Percentiles rank a stretch among this genome's conserved stretches.
These are phyloP conservation scores for Lachancea kluyveri DNA, from an alignment of 805 yeast genomes.

Conservation along the genomic window DNA sequence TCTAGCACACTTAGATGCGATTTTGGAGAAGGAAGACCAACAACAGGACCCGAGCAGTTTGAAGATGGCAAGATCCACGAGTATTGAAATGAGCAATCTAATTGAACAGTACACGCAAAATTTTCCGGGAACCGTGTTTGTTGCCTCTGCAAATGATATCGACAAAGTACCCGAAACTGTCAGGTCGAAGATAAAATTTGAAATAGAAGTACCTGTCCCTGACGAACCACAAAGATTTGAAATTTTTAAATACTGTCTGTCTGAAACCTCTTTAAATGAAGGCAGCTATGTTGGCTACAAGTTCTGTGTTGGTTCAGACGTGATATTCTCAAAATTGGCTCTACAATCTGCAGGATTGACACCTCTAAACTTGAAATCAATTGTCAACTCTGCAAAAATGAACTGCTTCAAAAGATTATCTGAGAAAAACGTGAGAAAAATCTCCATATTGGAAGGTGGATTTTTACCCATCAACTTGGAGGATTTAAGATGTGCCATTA, in stretches of 20 bases:
- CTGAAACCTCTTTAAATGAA: conserved; percentile 11
- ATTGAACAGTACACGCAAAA: conserved; percentile 47
- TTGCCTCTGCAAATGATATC: conserved; percentile 63
- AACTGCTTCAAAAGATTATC: conserved; percentile 48
- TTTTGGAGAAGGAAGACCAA: conserved; percentile 62
- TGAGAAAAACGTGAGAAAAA: conserved; percentile 28
- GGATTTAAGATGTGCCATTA: conserved; percentile 59
- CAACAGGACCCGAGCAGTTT: conserved; percentile 39
- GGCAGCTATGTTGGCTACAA: neutral
- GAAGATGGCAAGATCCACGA: conserved; percentile 27
- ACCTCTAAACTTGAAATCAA: conserved; percentile 72
- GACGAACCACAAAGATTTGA: conserved; percentile 62
- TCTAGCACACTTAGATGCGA: conserved; percentile 66
- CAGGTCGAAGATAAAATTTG: conserved; percentile 69
- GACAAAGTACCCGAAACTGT: conserved; percentile 63
- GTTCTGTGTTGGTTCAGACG: conserved; percentile 15
- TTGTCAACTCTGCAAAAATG: conserved; percentile 58
- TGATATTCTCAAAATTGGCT: conserved; percentile 54
- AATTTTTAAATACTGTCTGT: conserved; percentile 51
- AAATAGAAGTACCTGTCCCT: conserved; percentile 71
- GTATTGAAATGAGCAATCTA: conserved; percentile 49
- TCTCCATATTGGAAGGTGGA: conserved; percentile 15
- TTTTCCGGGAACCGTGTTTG: conserved; percentile 37
- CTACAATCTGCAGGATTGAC: conserved; percentile 90
- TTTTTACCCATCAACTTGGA: conserved; percentile 39